phyloP scores from a whole-genome alignment of 208 protist species.

The Naegleria gruberi region DNA sequence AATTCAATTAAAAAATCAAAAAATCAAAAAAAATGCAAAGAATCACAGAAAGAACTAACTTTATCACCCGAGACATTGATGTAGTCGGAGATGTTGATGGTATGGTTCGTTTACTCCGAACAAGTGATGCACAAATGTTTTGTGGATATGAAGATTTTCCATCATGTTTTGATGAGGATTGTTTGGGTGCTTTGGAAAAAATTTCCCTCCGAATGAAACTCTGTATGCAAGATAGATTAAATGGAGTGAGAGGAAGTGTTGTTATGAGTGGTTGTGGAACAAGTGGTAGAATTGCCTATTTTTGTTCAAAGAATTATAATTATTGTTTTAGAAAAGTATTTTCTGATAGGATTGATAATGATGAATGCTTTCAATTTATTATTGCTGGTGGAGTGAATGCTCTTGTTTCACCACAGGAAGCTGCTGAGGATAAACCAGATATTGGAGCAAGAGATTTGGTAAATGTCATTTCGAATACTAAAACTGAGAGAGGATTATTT shows the following conservation, averaged over 20 bases:
- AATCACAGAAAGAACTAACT: constrained; percentile 16
- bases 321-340: neutral
- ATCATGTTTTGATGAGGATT: neutral
- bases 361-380: neutral
- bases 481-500: neutral
- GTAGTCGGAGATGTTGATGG: neutral
- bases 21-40: neutral
- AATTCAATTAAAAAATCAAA: no score
- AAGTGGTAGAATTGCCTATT: constrained; percentile 32
- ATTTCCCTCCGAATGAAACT: neutral
- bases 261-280: constrained; percentile 36
- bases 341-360: neutral
- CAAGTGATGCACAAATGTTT: constrained; percentile 33
- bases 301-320: constrained; percentile 27
- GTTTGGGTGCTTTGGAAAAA: neutral
- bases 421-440: constrained; percentile 29
- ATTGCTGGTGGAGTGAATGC: constrained; percentile 35
- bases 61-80: constrained; percentile 17
- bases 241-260: neutral
- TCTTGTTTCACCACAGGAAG: constrained; percentile 30
- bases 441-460: constrained; percentile 22
- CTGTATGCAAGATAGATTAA: neutral
- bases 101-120: constrained; percentile 23
- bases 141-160: constrained; percentile 16
- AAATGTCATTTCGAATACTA: neutral